Base-by-base conservation (phyloP, 148 eudicot species). In the Mesembryanthemum crystallinum region DNA sequence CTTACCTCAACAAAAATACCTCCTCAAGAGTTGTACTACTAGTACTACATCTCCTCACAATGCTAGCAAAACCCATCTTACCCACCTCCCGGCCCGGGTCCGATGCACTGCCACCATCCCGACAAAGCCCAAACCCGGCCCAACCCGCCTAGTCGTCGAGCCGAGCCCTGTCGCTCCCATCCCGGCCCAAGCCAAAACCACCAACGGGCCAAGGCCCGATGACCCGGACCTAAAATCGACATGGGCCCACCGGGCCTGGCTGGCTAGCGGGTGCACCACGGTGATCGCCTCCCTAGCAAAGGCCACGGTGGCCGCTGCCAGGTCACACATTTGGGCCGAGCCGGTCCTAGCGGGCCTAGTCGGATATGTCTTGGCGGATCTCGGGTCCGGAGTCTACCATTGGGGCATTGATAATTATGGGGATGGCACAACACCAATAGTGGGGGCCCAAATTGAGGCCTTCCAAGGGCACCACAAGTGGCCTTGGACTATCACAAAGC, bases 341-440 rank as follows among this genome's bases (percentile, higher is more conserved):
- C 93, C 96, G 3, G 4, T 87, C 0, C 45, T 87, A 30, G 89
- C 98, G 0, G 85, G 86, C 18, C 10, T 84, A 64, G 65, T 64
- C 10, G 98, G 98, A 9, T 94, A 94, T 82, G 28, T 92, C 11
- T 59, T 92, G 33, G 89, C 98, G 0, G 98, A 94, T 75, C 92
- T 94, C 1, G 96, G 89, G 43, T 86, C 96, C 0, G 98, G 98
- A 24, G 77, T 94, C 25, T 94, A 90, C 82, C 98, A 94, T 65
- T 94, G 98, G 97, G 95, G 85, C 14, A 88, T 94, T 4, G 98
- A 94, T 75, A 92, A 92, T 52, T 92, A 92, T 21, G 98, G 98
- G 0, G 74, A 73, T 23, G 78, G 83, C 10, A 17, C 81, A 23
- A 90, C 96, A 33, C 98, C 97, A 8, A n/a, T 91, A 23, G 84